Evolutionary conservation across 192 early-diverging fungal species (phyloP), one percentile per base, ranked within the genome.

Genomic region (Linnemannia schmuckeri): DNA sequence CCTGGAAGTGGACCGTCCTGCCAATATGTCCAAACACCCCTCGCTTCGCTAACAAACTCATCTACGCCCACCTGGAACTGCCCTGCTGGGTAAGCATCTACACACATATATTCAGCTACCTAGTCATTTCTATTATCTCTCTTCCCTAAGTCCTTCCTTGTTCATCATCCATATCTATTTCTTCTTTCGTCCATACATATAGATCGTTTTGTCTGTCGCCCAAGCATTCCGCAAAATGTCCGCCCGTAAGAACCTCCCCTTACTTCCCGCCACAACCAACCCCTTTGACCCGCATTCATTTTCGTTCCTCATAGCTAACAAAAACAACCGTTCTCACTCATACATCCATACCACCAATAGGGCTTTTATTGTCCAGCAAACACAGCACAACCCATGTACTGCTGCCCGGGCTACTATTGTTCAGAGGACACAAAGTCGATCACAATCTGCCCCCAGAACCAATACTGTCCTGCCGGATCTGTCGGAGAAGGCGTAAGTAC

Each of bases 351-450:
- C 4, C 20, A 0, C 49, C 2, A 17, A 20, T 76, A 83, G 82
- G 91, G 92, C 3, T 93, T 92, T 82, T 88, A 83, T 55, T 92
- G 92, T 87, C 91, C 92, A 15, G 46, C 77, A 1, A 89, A 92
- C 55, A 88, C 92, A 18, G 88, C 89, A 35, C 88, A 94, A 74
- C 94, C 94, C 12, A 74, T 90, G 71, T 93, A 93, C 76, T 95
- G 94, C 79, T 92, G 90, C 61, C 61, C 82, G 0, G 93, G 93
- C 15, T 93, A 90, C 74, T 92, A 91, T 52, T 94, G 94, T 79
- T 90, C 90, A 6, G 80, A 72, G 27, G 88, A 90, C 33, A 87
- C 90, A 8, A 88, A 76, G 18, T 79, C 84, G 2, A 81, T 93
- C 47, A 71, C 76, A 9, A 15, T 88, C 17, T 95, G 94, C 76